Percentiles rank a stretch among this genome's conserved stretches.
phyloP scores from a whole-genome alignment of 805 yeast species.

The Yamadazyma endophytica region DNA sequence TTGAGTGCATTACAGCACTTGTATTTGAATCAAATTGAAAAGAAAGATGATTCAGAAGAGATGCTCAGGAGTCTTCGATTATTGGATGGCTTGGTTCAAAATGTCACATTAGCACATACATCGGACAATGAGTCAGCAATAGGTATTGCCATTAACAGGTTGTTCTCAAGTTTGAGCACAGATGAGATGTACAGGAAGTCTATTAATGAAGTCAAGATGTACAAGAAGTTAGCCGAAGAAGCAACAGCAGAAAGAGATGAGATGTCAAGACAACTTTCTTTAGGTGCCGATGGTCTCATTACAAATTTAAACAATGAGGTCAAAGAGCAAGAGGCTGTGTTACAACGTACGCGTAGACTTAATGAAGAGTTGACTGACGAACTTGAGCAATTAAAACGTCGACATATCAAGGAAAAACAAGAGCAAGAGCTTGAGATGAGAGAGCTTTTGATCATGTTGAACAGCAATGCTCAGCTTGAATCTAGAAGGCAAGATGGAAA shows the following conservation, averaged over 20 bases:
- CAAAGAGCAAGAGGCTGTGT: conserved; percentile 56
- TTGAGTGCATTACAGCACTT: conserved; percentile 65
- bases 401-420: conserved; percentile 61
- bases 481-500: conserved; percentile 29
- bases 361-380: conserved; percentile 59
- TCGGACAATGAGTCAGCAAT: conserved; percentile 48
- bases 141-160: conserved; percentile 70
- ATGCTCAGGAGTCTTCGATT: conserved; percentile 54
- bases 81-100: conserved; percentile 61
- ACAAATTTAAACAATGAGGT: conserved; percentile 57
- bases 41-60: conserved; percentile 40
- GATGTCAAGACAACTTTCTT: conserved; percentile 57
- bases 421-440: conserved; percentile 75
- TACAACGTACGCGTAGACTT: conserved; percentile 56
- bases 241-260: conserved; percentile 58
- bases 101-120: conserved; percentile 51
- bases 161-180: conserved; percentile 69
- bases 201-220: conserved; percentile 46
- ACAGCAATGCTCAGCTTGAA: conserved; percentile 37
- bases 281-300: conserved; percentile 76
- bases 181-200: conserved; percentile 85
- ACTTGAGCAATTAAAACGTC: conserved; percentile 58
- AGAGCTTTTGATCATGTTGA: conserved; percentile 62
- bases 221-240: conserved; percentile 48
- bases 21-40: conserved; percentile 51